phyloP scores from a whole-genome alignment of 352 stramenopile genomes.

The Phytophthora pinifolia region DNA sequence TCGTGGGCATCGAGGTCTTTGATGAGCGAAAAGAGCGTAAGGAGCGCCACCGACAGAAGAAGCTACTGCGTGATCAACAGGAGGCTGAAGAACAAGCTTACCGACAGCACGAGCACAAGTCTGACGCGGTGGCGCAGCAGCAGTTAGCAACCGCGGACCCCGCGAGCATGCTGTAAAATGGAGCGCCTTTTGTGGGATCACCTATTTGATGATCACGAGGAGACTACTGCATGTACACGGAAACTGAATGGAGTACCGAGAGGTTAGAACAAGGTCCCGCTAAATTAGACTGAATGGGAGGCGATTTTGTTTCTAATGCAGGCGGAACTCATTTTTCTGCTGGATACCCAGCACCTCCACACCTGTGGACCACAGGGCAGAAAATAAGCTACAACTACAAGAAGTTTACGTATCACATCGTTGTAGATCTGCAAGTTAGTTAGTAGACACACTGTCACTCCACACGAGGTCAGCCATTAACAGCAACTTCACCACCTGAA shows the following conservation, averaged over 20 bases:
- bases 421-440: too few relatives aligned
- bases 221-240: slow-evolving; percentile 12
- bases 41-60: slow-evolving; percentile 60
- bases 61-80: slow-evolving; percentile 48
- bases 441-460: too few relatives aligned
- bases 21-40: slow-evolving; percentile 61
- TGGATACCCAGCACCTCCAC: too few relatives aligned
- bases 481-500: too few relatives aligned
- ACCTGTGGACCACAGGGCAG: too few relatives aligned
- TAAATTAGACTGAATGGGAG: neutral
- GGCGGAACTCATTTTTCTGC: too few relatives aligned
- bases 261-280: neutral
- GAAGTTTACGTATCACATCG: too few relatives aligned
- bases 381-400: too few relatives aligned
- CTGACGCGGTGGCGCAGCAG: slow-evolving; percentile 22
- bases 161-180: slow-evolving; percentile 39
- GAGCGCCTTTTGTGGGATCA: neutral
- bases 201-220: neutral
- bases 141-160: slow-evolving; percentile 25
- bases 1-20: slow-evolving; percentile 75
- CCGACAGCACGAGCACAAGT: slow-evolving; percentile 32
- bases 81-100: slow-evolving; percentile 25
- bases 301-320: neutral
- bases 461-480: too few relatives aligned
- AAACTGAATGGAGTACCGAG: neutral